Percentiles rank a stretch among this genome's conserved stretches.
Evolutionary conservation across 2,329 filamentous ascomycete genomes (phyloP).

Genomic region (Zasmidium citrigriseum): DNA sequence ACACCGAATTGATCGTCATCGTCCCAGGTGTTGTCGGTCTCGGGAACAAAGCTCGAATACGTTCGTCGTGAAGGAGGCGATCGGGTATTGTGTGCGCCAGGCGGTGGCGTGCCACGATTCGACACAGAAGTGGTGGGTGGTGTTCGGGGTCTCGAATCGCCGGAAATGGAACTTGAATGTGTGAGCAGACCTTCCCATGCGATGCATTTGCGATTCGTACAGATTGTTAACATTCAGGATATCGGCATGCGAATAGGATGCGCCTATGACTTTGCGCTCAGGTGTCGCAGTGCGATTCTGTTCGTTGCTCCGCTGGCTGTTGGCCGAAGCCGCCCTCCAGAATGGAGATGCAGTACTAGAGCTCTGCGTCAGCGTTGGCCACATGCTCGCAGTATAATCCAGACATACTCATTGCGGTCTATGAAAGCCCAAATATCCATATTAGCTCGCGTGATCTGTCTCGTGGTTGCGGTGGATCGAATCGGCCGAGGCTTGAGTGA

Average conservation of each 20-base stretch:
- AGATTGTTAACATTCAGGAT: slow-evolving; percentile 83
- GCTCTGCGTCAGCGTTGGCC: slow-evolving; percentile 3
- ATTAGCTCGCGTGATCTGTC: slow-evolving; percentile 38
- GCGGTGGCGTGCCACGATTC: slow-evolving; percentile 55
- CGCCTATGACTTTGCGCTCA: slow-evolving; percentile 77
- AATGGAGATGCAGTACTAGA: slow-evolving; percentile 82
- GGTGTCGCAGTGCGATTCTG: slow-evolving; percentile 48
- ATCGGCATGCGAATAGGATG: slow-evolving; percentile 94
- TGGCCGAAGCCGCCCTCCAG: slow-evolving; percentile 67
- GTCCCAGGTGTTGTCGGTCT: slow-evolving; percentile 81
- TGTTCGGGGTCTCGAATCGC: slow-evolving; percentile 67
- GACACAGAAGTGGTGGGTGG: slow-evolving; percentile 65
- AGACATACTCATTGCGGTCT: slow-evolving; percentile 38
- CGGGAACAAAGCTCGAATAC: slow-evolving; percentile 79
- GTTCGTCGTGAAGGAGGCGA: slow-evolving; percentile 63
- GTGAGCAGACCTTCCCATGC: slow-evolving; percentile 1
- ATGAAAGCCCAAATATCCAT: slow-evolving; percentile 34
- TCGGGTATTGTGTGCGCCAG: slow-evolving; percentile 54
- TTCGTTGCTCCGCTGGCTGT: slow-evolving; percentile 34
- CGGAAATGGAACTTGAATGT: slow-evolving; percentile 25
- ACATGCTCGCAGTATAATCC: neutral
- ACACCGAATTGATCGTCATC: slow-evolving; percentile 75
- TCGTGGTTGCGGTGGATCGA: slow-evolving; percentile 19
- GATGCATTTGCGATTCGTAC: slow-evolving; percentile 50
- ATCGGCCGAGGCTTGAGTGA: slow-evolving; percentile 19